These are phyloP conservation scores for Rhodotorula taiwanensis DNA, from an alignment of 768 basidiomycete genomes.

Conservation along the genomic window DNA sequence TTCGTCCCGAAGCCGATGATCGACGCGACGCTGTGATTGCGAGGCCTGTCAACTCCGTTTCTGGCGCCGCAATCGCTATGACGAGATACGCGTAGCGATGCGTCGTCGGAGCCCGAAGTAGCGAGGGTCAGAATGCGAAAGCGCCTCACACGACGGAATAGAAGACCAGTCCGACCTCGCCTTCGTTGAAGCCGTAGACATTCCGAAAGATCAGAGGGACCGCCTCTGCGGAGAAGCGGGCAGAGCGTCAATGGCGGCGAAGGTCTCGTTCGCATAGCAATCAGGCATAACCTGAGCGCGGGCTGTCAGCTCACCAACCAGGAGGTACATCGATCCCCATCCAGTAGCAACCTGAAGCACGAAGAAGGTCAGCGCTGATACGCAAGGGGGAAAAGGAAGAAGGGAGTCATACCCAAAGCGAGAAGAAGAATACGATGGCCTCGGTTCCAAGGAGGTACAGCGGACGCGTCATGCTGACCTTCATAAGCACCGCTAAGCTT, in stretches of 20 bases:
- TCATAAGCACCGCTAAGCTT: conserved; percentile 56
- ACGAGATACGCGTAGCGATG: too few relatives aligned
- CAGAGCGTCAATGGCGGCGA: neutral
- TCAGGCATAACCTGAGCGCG: too few relatives aligned
- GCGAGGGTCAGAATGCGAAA: neutral
- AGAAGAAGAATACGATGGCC: conserved; percentile 63
- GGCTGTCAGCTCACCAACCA: conserved; percentile 49
- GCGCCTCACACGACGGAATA: conserved; percentile 20
- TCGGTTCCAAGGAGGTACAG: conserved; percentile 60
- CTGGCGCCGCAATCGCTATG: too few relatives aligned
- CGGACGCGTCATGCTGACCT: conserved; percentile 50
- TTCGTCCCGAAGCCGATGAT: conserved; percentile 23
- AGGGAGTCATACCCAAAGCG: too few relatives aligned
- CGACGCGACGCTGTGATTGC: conserved; percentile 24
- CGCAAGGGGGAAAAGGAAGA: too few relatives aligned
- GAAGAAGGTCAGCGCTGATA: neutral
- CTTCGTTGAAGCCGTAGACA: conserved; percentile 26
- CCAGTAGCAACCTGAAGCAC: too few relatives aligned
- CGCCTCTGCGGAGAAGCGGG: conserved; percentile 45
- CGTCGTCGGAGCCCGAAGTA: too few relatives aligned
- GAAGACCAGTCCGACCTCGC: conserved; percentile 25
- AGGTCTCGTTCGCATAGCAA: too few relatives aligned
- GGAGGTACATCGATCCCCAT: conserved; percentile 67
- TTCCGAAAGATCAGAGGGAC: conserved; percentile 24
- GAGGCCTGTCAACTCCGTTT: too few relatives aligned